Base-by-base conservation (phyloP, 148 eudicot genomes). In the Silene uniflora region DNA sequence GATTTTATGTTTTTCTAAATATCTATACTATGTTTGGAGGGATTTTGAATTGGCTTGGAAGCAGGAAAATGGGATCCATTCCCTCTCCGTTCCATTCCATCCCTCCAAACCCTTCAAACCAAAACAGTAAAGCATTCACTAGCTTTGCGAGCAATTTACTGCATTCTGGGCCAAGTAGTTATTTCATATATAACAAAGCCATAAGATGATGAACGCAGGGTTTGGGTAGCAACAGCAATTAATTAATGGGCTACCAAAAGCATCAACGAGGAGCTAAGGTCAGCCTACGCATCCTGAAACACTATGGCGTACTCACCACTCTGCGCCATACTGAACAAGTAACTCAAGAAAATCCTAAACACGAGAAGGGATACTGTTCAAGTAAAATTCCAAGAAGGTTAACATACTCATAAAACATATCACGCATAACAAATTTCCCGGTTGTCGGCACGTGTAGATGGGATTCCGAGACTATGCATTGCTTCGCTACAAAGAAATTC, bases 401-500 rank as follows among this genome's bases (percentile, higher is more conserved):
- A 58, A 81, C 98, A 76, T 95, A 95, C 99, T 95, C 99, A 61
- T 94, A 94, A 73, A 95, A 95, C 99, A 95, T 92, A 77, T 95
- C 99, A 0, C 99, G 91, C 21, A 77, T 78, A 12, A 95, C 99
- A 79, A 80, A 85, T 83, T 95, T 90, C 73, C 99, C 99, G 12
- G 97, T 92, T 39, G 96, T 89, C 76, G 11, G 97, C 99, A 71
- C 99, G 96, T 10, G 99, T 95, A 24, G 99, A 90, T 35, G 99
- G 99, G 83, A 95, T 90, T 74, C 97, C 99, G 10, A 95, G 90
- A 78, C 90, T 80, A 64, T 95, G 97, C 90, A 95, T 95, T 67
- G 99, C 96, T 84, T 95, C 99, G 80, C 99, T 95, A 74, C 99
- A 95, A 56, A 95, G 91, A 76, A 95, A 95, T 69, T 95, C 99